Evolutionary conservation across 495 filamentous ascomycete genomes (phyloP).

Genomic region (Cladorrhinum samala): DNA sequence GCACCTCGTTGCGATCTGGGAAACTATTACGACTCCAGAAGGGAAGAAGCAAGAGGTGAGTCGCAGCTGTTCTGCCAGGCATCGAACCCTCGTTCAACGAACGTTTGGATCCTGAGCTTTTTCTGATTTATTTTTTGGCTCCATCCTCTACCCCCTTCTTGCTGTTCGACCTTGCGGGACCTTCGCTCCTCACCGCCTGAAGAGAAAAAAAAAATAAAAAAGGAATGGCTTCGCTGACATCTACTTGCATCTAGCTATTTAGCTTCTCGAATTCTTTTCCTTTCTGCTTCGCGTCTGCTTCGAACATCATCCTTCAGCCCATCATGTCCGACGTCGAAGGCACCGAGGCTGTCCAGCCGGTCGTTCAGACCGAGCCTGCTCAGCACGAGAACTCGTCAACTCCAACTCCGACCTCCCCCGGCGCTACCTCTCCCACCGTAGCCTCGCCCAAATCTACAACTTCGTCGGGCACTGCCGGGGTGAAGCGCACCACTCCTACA

Average conservation of each 20-base stretch:
- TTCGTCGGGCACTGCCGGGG: slow-evolving; percentile 17
- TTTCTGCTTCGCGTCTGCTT: background rate
- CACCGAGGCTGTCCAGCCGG: slow-evolving; percentile 35
- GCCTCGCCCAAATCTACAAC: slow-evolving; percentile 17
- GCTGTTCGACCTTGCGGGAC: too few species aligned
- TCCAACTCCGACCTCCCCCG: slow-evolving; percentile 8
- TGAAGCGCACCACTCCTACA: slow-evolving; percentile 24
- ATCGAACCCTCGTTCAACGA: too few species aligned
- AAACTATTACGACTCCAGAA: too few species aligned
- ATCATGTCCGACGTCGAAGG: slow-evolving; percentile 43
- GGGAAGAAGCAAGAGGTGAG: too few species aligned
- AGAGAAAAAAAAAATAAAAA: too few species aligned
- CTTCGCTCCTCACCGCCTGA: background rate
- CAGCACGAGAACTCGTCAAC: slow-evolving; percentile 11
- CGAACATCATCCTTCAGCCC: slow-evolving; percentile 9
- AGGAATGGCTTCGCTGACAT: too few species aligned
- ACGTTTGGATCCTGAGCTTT: too few species aligned
- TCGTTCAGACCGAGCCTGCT: slow-evolving; percentile 19
- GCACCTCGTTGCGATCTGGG: too few species aligned
- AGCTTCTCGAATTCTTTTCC: background rate
- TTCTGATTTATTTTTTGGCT: background rate
- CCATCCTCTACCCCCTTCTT: background rate
- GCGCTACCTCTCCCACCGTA: background rate
- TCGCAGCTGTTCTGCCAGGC: too few species aligned
- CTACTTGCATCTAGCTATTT: background rate